Conservation (phyloP, 148 eudicot species). For the Silene uniflora region DNA sequence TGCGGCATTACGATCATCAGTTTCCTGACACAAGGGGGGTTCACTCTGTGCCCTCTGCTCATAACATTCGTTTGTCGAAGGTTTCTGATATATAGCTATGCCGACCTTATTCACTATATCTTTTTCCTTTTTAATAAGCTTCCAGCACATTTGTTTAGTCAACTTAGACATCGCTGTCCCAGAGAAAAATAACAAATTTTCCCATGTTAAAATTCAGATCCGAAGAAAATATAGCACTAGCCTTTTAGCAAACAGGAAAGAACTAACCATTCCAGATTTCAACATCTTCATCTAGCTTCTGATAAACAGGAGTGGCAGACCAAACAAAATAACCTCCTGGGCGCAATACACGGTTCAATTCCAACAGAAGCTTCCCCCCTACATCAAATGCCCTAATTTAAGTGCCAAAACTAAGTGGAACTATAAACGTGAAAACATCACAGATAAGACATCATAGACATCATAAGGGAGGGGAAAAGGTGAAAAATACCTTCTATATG, state of each 20-base stretch:
- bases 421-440: background rate
- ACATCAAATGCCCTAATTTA: constrained; percentile 18
- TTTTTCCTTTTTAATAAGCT: constrained; percentile 57
- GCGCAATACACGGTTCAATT: constrained; percentile 67
- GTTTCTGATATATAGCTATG: constrained; percentile 70
- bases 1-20: constrained; percentile 50
- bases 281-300: constrained; percentile 52
- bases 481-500: constrained; percentile 71
- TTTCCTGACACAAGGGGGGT: constrained; percentile 62
- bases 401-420: constrained; percentile 11
- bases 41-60: constrained; percentile 52
- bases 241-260: background rate
- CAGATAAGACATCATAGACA: background rate
- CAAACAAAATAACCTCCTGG: constrained; percentile 75
- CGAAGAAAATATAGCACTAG: background rate
- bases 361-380: constrained; percentile 74
- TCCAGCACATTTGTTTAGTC: constrained; percentile 82
- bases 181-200: background rate
- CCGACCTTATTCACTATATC: constrained; percentile 74
- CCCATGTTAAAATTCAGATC: constrained; percentile 7
- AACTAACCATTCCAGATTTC: constrained; percentile 58
- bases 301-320: constrained; percentile 88
- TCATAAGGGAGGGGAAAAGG: background rate
- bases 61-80: constrained; percentile 66
- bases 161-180: constrained; percentile 76